Base-by-base conservation (phyloP, 1,284 basidiomycete species). In the Cystobasidium slooffiae region DNA sequence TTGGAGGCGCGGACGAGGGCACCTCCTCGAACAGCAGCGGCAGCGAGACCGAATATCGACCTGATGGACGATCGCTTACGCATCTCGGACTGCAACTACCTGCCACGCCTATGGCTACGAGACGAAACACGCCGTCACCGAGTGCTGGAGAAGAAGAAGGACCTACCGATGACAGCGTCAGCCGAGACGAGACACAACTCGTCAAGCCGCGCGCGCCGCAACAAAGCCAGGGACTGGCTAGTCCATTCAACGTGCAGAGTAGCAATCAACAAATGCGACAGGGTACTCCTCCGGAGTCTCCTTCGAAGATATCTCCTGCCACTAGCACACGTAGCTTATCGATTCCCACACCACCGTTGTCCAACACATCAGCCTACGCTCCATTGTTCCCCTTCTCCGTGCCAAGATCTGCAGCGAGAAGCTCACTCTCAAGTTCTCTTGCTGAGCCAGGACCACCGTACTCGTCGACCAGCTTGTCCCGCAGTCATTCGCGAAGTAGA, bases 41-140 rank as follows among this genome's bases (percentile, higher is more conserved):
- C 24, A 64, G 59, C n/a, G 70, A 73, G 24, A 73, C 70, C 4
- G 70, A 73, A 24, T 39, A 62, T 39, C 43, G 52, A 43, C 41
- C 43, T 37, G 31, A 43, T 39, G 70, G 51, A 16, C 24, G 10
- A 55, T 12, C 37, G 10, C n/a, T 20, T 16, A 8, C 37, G 6
- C 49, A 37, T n/a, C 41, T 68, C 5, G 55, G 70, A 3, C 14
- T 62, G 41, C 24, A 31, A 39, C 31, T 61, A 22, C 62, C 70
- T 44, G 66, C 70, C 14, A 73, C 70, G 9, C 70, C 70, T 2
- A 61, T 65, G 44, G 62, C 70, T 14, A 73, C 70, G 14, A 41
- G 70, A 37, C 43, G 63, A n/a, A 73, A 73, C 46, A 58, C 70
- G 24, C 70, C 70, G 3, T 73, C 62, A 16, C 70, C 70, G 24